Conservation (phyloP, 2,329 filamentous ascomycete genomes). For the Grosmannia huntii region DNA sequence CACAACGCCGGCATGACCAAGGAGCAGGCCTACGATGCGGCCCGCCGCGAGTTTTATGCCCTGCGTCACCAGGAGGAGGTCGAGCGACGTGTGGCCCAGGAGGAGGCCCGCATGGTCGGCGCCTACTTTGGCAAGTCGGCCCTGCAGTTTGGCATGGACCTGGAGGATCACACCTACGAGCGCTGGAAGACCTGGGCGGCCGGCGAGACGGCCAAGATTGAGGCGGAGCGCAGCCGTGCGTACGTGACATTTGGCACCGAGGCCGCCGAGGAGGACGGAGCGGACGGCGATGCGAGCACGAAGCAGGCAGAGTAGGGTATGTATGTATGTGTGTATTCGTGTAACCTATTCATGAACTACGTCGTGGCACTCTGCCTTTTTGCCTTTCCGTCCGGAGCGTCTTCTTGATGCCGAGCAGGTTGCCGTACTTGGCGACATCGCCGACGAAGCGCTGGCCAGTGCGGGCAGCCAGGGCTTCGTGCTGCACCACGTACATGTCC, state of each 20-base stretch:
- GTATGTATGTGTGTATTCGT: background rate
- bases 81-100: slow-evolving; percentile 66
- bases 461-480: slow-evolving; percentile 45
- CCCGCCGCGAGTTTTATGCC: slow-evolving; percentile 81
- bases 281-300: background rate
- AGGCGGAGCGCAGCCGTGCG: slow-evolving; percentile 26
- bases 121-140: slow-evolving; percentile 75
- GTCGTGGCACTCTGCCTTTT: no score
- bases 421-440: slow-evolving; percentile 12
- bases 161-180: slow-evolving; percentile 73
- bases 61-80: slow-evolving; percentile 73
- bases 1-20: slow-evolving; percentile 46
- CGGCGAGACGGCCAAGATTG: slow-evolving; percentile 29
- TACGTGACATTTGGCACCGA: slow-evolving; percentile 30
- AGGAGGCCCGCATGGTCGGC: slow-evolving; percentile 76
- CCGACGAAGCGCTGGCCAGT: slow-evolving; percentile 22
- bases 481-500: slow-evolving; percentile 75
- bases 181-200: slow-evolving; percentile 73
- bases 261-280: slow-evolving; percentile 14
- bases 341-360: no score
- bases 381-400: background rate
- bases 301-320: background rate
- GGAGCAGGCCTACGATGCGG: slow-evolving; percentile 68
- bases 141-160: slow-evolving; percentile 63
- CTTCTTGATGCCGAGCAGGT: slow-evolving; percentile 16